Evolutionary conservation across 176 grass and related monocot genomes (phyloP), one percentile per base, ranked within the genome.

Genomic region (Oryza glaberrima): DNA sequence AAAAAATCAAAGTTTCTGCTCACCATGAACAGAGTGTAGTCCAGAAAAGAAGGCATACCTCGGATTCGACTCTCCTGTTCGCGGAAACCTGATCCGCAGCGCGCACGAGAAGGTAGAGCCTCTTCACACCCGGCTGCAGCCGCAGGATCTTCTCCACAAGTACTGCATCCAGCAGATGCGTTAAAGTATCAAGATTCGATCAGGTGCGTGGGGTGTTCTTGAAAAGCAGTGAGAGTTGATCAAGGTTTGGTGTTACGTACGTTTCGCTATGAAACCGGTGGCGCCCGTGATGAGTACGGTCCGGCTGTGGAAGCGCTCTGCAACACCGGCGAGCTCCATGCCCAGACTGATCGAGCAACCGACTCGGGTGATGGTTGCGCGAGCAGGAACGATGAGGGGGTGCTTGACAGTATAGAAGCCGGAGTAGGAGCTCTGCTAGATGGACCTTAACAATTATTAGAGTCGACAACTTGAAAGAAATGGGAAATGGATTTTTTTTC

Each of bases 221-320:
- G 11, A 19, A 7, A 38, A 20, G 32, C 32, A 38, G 15, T 45
- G 32, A 20, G 36, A 70, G n/a, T 5, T 4, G 68, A 70, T 10
- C 9, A 19, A 20, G 19, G 15, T 19, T 61, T 36, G 35, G 30
- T 32, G 30, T 32, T 32, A 3, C 30, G 30, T 82, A 87, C 79
- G 77, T 68, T 87, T 87, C 9, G 79, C 72, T 47, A 82, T 82
- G 73, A 87, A 64, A 8, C 78, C 72, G 9, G 78, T 82, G 78
- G 85, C 43, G 45, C 85, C 78, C 6, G 78, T 70, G 85, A 82
- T 35, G 28, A 77, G 60, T 3, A 87, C 36, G 35, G 71, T 47
- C 85, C 76, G 76, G 61, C n/a, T 15, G 23, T 3, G 47, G 47
- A 82, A 45, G 41, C 23, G 73, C 60, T 70, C 79, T 41, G 12